Conservation (phyloP, 2,329 filamentous ascomycete species). For the Dryadomyces sulphureus region DNA sequence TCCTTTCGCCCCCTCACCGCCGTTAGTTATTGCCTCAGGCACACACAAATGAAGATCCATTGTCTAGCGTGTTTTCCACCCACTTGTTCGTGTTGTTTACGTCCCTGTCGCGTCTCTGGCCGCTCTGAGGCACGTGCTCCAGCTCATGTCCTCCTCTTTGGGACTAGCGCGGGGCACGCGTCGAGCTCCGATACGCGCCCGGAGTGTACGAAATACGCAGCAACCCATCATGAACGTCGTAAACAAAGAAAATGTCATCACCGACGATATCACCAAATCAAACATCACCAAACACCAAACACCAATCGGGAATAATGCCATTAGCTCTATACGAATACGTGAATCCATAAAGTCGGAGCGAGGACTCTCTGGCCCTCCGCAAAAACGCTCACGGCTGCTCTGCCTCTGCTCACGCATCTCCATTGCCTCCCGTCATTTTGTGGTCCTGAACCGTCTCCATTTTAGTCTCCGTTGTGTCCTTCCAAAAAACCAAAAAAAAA, state of each 20-base stretch:
- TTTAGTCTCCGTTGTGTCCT: not conserved
- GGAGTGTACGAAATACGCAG: not conserved
- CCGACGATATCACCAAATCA: not conserved
- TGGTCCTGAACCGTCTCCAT: not conserved
- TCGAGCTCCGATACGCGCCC: too few species aligned
- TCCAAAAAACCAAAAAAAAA: slow-evolving; percentile 4
- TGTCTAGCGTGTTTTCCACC: slow-evolving; percentile 7
- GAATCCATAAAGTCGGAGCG: slow-evolving; percentile 5
- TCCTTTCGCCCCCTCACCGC: not conserved
- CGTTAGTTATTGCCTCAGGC: slow-evolving; percentile 6
- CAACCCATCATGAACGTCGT: too few species aligned
- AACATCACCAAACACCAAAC: too few species aligned
- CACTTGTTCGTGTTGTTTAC: slow-evolving; percentile 4
- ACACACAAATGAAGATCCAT: slow-evolving; percentile 1
- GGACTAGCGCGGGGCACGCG: slow-evolving; percentile 8
- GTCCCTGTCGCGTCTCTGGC: slow-evolving; percentile 5
- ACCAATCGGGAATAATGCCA: slow-evolving; percentile 4
- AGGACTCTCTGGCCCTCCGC: too few species aligned
- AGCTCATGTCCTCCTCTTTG: slow-evolving; percentile 6
- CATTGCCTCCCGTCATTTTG: not conserved
- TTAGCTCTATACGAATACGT: slow-evolving; percentile 8
- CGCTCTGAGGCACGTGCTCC: slow-evolving; percentile 6
- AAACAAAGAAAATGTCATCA: not conserved
- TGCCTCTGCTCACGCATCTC: not conserved
- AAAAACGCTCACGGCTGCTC: too few species aligned